phyloP scores from a whole-genome alignment of 139 green algal genomes.

The Chlamydomonas sphaeroides region DNA sequence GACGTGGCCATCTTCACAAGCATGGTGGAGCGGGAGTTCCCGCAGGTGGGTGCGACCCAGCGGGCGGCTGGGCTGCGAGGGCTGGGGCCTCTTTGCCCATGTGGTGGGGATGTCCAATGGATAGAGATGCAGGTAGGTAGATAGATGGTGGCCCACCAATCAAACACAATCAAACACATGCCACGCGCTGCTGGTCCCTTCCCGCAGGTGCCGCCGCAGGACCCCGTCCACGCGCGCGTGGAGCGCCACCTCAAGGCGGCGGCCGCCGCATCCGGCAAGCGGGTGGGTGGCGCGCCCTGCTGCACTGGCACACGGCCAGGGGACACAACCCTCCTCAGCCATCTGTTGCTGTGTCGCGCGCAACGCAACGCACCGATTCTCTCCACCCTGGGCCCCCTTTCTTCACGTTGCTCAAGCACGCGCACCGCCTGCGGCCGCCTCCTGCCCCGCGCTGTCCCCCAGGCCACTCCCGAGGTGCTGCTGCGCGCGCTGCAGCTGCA shows the following conservation, averaged over 20 bases:
- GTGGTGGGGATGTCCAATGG: too few species aligned
- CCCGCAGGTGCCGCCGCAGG: background rate
- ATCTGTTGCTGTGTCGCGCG: too few species aligned
- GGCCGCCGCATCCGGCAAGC: background rate
- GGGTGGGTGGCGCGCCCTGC: too few species aligned
- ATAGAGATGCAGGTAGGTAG: too few species aligned
- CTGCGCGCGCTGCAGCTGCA: slow-evolving; percentile 41
- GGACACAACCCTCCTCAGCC: too few species aligned
- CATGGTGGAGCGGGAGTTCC: slow-evolving; percentile 40
- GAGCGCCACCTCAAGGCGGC: slow-evolving; percentile 21
- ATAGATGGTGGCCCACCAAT: too few species aligned
- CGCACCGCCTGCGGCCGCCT: background rate
- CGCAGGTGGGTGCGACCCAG: background rate
- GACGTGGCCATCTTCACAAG: slow-evolving; percentile 37
- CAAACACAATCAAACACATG: too few species aligned
- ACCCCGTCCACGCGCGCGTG: slow-evolving; percentile 14
- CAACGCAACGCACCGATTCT: background rate
- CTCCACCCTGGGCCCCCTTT: background rate
- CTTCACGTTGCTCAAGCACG: too few species aligned
- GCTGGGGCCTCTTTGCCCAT: too few species aligned
- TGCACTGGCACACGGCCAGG: too few species aligned
- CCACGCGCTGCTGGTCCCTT: too few species aligned
- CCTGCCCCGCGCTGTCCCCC: background rate
- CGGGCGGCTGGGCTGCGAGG: too few species aligned
- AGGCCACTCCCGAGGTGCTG: slow-evolving; percentile 43